Evolutionary conservation across 345 rosid genomes (phyloP).

Genomic region (Eucalyptus erythrocorys): DNA sequence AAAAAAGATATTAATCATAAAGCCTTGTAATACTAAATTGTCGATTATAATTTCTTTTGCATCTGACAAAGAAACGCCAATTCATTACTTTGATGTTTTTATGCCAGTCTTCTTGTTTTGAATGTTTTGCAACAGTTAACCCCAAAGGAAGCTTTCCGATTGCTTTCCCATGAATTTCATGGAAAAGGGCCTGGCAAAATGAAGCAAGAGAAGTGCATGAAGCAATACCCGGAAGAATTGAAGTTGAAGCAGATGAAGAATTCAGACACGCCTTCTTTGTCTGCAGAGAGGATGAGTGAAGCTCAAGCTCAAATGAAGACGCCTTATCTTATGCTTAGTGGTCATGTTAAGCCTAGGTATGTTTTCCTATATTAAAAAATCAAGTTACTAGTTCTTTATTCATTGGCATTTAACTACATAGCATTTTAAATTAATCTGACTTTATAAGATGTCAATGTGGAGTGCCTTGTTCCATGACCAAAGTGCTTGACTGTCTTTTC

Average conservation of each 20-base stretch:
- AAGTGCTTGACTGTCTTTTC: neutral
- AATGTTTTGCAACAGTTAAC: conserved; percentile 40
- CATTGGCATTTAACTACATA: neutral
- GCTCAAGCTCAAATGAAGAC: conserved; percentile 79
- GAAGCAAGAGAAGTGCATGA: conserved; percentile 96
- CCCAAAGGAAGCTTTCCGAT: conserved; percentile 83
- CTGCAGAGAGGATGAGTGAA: conserved; percentile 93
- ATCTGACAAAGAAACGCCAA: no score
- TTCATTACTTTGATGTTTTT: no score
- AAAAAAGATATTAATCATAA: no score
- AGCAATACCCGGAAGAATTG: conserved; percentile 81
- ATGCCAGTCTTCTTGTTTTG: neutral
- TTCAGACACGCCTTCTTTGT: conserved; percentile 85
- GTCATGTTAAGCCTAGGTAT: conserved; percentile 94
- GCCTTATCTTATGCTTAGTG: conserved; percentile 93
- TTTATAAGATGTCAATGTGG: neutral
- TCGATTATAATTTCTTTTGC: no score
- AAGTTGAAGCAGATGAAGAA: conserved; percentile 97
- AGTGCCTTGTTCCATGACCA: neutral
- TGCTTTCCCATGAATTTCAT: conserved; percentile 82
- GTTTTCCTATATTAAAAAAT: neutral
- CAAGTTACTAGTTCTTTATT: neutral
- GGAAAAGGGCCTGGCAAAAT: conserved; percentile 99
- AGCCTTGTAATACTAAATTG: no score
- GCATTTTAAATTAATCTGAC: neutral